Evolutionary conservation across 768 basidiomycete genomes (phyloP), one percentile per base, ranked within the genome.

Genomic region (Coprinopsis marcescibilis): DNA sequence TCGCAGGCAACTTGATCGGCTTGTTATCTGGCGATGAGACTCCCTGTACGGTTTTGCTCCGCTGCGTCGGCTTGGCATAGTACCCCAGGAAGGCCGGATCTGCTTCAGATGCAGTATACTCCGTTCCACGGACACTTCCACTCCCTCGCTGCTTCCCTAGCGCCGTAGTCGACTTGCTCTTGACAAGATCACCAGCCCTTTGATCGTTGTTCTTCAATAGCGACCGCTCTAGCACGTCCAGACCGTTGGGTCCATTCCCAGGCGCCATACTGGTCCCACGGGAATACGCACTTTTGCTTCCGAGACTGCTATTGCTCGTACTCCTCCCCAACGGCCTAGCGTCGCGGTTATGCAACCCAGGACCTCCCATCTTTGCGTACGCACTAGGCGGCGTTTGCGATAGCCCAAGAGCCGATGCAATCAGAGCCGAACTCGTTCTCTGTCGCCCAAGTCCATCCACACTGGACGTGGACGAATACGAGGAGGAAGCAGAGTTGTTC

Each of bases 21-120:
- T 70, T 69, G 23, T 58, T 55, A 14, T 77, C 77, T 2, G 76
- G 69, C 27, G 69, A 68, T 20, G 61, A 61, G 26, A 69, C 37
- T 1, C 65, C 71, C 38, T 71, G 73, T 29, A 77, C 76, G 26
- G 73, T 83, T 56, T 76, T 79, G 53, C 75, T 78, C 46, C 77
- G 60, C 44, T 68, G 66, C 3, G 67, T 55, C 40, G 63, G 63
- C 60, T 56, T 19, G 21, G 45, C 50, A n/a, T n/a, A n/a, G 37
- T 53, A 50, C 15, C 56, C 49, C 4, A 52, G 26, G 41, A 27
- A 4, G 14, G 26, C 42, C 30, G 41, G 47, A 14, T 36, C 42
- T 39, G 35, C 40, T 7, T 48, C 46, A 8, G 53, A 52, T n/a
- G 43, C 45, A 21, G 44, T 29, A 25, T 51, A 46, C 21, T 51